phyloP scores from a whole-genome alignment of 1,139 yeast species.

The Hanseniaspora sp. region DNA sequence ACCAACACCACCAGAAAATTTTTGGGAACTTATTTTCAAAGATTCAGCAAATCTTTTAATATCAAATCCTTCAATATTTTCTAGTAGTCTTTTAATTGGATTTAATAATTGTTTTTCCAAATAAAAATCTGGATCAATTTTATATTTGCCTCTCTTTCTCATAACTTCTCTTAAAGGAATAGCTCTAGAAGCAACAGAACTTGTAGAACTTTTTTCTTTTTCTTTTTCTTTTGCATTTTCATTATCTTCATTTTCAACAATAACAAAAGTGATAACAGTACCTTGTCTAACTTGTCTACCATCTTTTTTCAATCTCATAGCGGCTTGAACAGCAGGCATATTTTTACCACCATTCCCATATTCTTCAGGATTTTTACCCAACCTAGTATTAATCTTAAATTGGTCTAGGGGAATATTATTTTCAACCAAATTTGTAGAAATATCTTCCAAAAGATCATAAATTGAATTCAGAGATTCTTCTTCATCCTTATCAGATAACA shows the following conservation, averaged over 20 bases:
- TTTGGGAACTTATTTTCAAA: slow-evolving; percentile 65
- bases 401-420: slow-evolving; percentile 56
- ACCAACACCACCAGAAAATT: slow-evolving; percentile 40
- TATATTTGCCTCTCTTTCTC: slow-evolving; percentile 39
- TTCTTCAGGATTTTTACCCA: slow-evolving; percentile 62
- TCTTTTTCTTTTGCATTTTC: slow-evolving; percentile 19
- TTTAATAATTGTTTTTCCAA: slow-evolving; percentile 82
- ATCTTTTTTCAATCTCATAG: slow-evolving; percentile 60
- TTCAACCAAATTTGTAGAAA: slow-evolving; percentile 46
- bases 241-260: slow-evolving; percentile 38
- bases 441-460: slow-evolving; percentile 58
- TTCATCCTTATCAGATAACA: slow-evolving; percentile 64
- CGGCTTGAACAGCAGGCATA: slow-evolving; percentile 93
- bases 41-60: slow-evolving; percentile 63
- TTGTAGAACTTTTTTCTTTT: slow-evolving; percentile 17
- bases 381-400: slow-evolving; percentile 59
- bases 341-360: slow-evolving; percentile 61
- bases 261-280: slow-evolving; percentile 77
- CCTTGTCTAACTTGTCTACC: slow-evolving; percentile 86
- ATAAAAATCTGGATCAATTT: slow-evolving; percentile 69
- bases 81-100: slow-evolving; percentile 80
- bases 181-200: slow-evolving; percentile 60
- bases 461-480: slow-evolving; percentile 66
- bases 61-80: slow-evolving; percentile 79
- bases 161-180: slow-evolving; percentile 64